Percentiles rank a stretch among this genome's conserved stretches.
phyloP scores from a whole-genome alignment of 768 basidiomycete genomes.

The Tylopilus felleus region DNA sequence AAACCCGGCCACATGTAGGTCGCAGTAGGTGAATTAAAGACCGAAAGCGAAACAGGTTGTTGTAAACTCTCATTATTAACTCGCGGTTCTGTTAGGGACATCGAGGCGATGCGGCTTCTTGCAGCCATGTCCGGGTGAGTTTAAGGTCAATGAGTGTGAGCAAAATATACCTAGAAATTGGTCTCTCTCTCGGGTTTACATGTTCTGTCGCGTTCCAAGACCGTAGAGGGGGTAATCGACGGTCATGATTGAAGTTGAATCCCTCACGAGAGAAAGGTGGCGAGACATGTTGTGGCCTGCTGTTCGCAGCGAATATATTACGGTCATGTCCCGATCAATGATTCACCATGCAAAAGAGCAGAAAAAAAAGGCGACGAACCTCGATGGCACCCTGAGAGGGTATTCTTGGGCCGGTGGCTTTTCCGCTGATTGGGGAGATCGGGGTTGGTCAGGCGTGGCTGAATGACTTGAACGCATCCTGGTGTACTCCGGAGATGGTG shows the following conservation, averaged over 20 bases:
- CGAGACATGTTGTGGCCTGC: constrained; percentile 33
- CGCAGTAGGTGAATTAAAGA: constrained; percentile 43
- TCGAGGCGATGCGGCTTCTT: constrained; percentile 23
- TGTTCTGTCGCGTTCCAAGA: constrained; percentile 28
- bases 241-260: constrained; percentile 33
- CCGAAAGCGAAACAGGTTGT: constrained; percentile 37
- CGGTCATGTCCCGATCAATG: constrained; percentile 25
- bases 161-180: constrained; percentile 25
- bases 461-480: constrained; percentile 22
- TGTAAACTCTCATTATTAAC: constrained; percentile 25
- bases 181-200: constrained; percentile 20
- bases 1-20: constrained; percentile 49
- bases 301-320: constrained; percentile 25
- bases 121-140: constrained; percentile 19
- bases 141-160: constrained; percentile 5
- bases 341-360: constrained; percentile 8
- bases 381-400: constrained; percentile 21
- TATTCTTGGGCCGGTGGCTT: constrained; percentile 23
- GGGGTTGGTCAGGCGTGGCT: constrained; percentile 13
- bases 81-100: constrained; percentile 19
- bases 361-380: constrained; percentile 23
- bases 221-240: constrained; percentile 31
- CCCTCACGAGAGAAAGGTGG: constrained; percentile 32
- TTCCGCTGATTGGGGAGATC: constrained; percentile 18
- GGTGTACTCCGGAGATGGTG: constrained; percentile 21